Evolutionary conservation across 176 grass and related monocot species (phyloP).

Genomic region (Metroxylon sagu): DNA sequence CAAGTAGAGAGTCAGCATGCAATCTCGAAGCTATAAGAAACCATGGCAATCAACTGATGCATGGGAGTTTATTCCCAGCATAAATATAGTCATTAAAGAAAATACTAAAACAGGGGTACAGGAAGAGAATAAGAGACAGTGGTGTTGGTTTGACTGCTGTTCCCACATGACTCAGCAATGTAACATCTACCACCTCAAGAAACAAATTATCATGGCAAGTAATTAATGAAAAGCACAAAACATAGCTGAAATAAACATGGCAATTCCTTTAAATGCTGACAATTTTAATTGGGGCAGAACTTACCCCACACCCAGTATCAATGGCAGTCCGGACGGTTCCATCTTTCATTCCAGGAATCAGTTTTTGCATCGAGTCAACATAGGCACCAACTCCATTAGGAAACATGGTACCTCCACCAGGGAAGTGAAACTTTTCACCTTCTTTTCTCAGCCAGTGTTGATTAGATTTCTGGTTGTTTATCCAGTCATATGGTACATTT

Average conservation of each 20-base stretch:
- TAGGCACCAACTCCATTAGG: slow-evolving; percentile 76
- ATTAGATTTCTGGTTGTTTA: slow-evolving; percentile 98
- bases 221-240: too few species aligned
- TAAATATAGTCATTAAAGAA: too few species aligned
- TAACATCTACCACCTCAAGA: too few species aligned
- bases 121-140: too few species aligned
- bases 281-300: neutral
- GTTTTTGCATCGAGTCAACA: slow-evolving; percentile 55
- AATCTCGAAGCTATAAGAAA: neutral
- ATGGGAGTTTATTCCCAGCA: too few species aligned
- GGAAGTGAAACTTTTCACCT: slow-evolving; percentile 77
- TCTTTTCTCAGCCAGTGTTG: slow-evolving; percentile 95
- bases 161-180: too few species aligned
- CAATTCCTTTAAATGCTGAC: too few species aligned
- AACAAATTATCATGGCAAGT: too few species aligned
- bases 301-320: slow-evolving; percentile 88
- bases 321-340: slow-evolving; percentile 75
- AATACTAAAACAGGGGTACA: too few species aligned
- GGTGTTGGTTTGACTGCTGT: too few species aligned
- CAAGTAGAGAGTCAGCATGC: neutral
- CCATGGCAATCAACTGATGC: neutral
- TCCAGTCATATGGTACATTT: slow-evolving; percentile 98
- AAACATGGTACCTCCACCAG: slow-evolving; percentile 97
- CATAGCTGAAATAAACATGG: too few species aligned
- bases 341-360: slow-evolving; percentile 76